Evolutionary conservation across 192 early-diverging fungal genomes (phyloP).

Genomic region (Coemansia sp.): DNA sequence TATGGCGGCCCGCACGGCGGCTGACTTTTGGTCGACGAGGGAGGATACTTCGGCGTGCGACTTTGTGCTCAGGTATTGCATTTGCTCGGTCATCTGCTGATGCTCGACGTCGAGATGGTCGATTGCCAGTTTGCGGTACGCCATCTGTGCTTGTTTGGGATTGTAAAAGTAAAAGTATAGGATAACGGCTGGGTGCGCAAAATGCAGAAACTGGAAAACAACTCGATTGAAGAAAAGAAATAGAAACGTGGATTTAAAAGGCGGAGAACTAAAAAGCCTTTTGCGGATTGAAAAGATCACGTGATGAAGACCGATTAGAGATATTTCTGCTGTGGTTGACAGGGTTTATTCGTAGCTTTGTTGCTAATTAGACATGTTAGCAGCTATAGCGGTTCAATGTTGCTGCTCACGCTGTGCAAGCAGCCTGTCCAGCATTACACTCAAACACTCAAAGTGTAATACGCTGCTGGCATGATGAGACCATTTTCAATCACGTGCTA

Average conservation of each 20-base stretch:
- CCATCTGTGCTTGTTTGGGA: conserved; percentile 17
- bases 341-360: too few relatives aligned
- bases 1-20: conserved; percentile 65
- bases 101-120: conserved; percentile 34
- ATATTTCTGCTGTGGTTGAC: too few relatives aligned
- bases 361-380: too few relatives aligned
- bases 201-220: neutral
- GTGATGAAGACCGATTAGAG: neutral
- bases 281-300: neutral
- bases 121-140: conserved; percentile 45
- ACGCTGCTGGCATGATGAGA: too few relatives aligned
- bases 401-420: too few relatives aligned
- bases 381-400: too few relatives aligned
- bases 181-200: too few relatives aligned
- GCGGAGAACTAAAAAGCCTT: conserved; percentile 1
- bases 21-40: conserved; percentile 41
- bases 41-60: conserved; percentile 15
- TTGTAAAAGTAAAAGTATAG: neutral
- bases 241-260: neutral
- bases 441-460: too few relatives aligned
- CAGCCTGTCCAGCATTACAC: too few relatives aligned
- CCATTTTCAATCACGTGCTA: neutral
- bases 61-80: conserved; percentile 40
- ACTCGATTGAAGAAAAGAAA: neutral
- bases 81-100: conserved; percentile 36